Evolutionary conservation across 352 stramenopile species (phyloP).

Genomic region (Phytophthora agathidicida): DNA sequence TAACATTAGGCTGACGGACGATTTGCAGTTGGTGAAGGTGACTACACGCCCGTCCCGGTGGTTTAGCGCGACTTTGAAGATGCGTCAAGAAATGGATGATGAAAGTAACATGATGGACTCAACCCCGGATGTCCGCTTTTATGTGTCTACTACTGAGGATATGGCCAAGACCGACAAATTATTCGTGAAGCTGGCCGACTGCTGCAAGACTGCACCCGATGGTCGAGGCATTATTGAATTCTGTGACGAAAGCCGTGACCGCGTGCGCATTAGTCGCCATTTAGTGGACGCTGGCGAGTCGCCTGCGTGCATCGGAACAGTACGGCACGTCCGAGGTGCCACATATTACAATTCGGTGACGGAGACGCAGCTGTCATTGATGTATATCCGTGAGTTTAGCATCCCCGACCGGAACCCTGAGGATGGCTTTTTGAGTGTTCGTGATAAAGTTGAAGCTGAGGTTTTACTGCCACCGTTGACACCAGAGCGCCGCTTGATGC

Average conservation of each 20-base stretch:
- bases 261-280: slow-evolving; percentile 58
- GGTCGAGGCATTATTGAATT: slow-evolving; percentile 69
- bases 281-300: slow-evolving; percentile 52
- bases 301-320: slow-evolving; percentile 50
- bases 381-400: slow-evolving; percentile 63
- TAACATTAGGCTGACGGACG: slow-evolving; percentile 58
- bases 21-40: slow-evolving; percentile 65
- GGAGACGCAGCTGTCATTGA: slow-evolving; percentile 48
- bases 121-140: slow-evolving; percentile 77
- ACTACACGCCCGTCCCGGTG: slow-evolving; percentile 68
- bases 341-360: slow-evolving; percentile 47
- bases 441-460: slow-evolving; percentile 68
- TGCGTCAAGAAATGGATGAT: slow-evolving; percentile 78
- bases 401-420: slow-evolving; percentile 47
- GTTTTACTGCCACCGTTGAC: slow-evolving; percentile 66
- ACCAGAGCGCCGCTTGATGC: slow-evolving; percentile 51
- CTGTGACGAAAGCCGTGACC: slow-evolving; percentile 41
- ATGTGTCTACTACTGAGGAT: slow-evolving; percentile 74
- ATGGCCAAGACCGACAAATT: slow-evolving; percentile 55
- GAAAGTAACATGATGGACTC: slow-evolving; percentile 63
- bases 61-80: slow-evolving; percentile 85
- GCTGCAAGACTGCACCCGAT: slow-evolving; percentile 40
- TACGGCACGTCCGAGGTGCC: slow-evolving; percentile 57
- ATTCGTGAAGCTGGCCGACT: slow-evolving; percentile 37
- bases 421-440: slow-evolving; percentile 59